Evolutionary conservation across 306 rosid genomes (phyloP).

Genomic region (Vigna hirtella): DNA sequence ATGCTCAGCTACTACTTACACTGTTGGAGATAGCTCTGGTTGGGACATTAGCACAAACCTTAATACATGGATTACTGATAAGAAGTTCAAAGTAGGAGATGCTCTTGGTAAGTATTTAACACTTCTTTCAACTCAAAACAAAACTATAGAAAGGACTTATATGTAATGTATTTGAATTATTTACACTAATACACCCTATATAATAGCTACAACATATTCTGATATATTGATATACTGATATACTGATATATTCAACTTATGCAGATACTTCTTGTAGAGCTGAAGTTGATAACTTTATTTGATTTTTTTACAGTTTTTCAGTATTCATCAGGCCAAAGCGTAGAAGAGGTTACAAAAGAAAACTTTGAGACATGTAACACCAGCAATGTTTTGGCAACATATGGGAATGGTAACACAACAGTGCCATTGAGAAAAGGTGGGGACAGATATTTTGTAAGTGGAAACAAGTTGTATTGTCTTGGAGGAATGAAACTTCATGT

Average conservation of each 20-base stretch:
- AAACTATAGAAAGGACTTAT: too few species aligned
- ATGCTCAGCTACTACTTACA: constrained; percentile 68
- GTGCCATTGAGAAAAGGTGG: constrained; percentile 72
- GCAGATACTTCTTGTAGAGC: too few species aligned
- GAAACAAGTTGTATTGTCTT: constrained; percentile 75
- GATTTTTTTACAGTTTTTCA: constrained; percentile 61
- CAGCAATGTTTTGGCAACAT: constrained; percentile 50
- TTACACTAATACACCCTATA: background rate
- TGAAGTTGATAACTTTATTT: background rate
- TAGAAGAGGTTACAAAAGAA: constrained; percentile 68
- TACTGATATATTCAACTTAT: too few species aligned
- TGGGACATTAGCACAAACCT: constrained; percentile 93
- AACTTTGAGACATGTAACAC: constrained; percentile 73
- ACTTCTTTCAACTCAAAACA: background rate
- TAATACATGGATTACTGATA: constrained; percentile 66
- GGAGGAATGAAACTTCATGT: constrained; percentile 86
- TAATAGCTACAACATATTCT: background rate
- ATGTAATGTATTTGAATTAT: background rate
- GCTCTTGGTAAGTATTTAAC: constrained; percentile 58
- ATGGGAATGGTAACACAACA: constrained; percentile 72
- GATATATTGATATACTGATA: too few species aligned
- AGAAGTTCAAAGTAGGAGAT: constrained; percentile 71
- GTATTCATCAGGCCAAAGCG: constrained; percentile 67
- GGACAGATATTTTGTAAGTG: constrained; percentile 67
- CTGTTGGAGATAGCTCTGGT: constrained; percentile 86